Percentiles rank a stretch among this genome's conserved stretches.
Evolutionary conservation across 208 protist genomes (phyloP).

Genomic region (Crithidia expoeki): DNA sequence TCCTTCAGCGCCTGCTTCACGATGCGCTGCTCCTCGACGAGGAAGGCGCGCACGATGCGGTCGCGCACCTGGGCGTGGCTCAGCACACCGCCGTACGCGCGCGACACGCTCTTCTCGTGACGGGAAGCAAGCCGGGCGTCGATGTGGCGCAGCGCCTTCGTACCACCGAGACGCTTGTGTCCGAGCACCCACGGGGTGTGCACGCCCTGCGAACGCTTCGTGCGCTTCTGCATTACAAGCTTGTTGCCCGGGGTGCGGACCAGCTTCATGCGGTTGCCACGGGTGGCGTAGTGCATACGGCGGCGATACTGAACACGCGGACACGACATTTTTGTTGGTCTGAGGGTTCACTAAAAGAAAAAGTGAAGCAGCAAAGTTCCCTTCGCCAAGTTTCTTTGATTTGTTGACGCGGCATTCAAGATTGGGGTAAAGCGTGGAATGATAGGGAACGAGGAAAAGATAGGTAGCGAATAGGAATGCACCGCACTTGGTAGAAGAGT

Average conservation of each 20-base stretch:
- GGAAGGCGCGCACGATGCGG: conserved; percentile 98
- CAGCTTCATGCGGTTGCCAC: conserved; percentile 83
- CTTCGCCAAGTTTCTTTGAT: conserved; percentile 6
- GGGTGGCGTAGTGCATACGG: conserved; percentile 81
- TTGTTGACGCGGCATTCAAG: no score
- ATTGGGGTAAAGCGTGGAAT: no score
- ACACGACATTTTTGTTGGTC: conserved; percentile 46
- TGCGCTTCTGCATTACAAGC: conserved; percentile 94
- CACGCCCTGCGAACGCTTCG: conserved; percentile 94
- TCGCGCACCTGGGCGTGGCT: conserved; percentile 95
- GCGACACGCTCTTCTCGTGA: conserved; percentile 95
- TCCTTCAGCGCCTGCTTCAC: conserved; percentile 93
- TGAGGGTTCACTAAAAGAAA: neutral
- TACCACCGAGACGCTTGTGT: conserved; percentile 91
- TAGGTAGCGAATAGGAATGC: neutral
- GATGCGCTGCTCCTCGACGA: conserved; percentile 99
- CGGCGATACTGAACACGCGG: conserved; percentile 79
- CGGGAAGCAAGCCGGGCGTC: conserved; percentile 85
- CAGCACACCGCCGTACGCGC: conserved; percentile 97
- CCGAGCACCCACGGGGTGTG: conserved; percentile 94
- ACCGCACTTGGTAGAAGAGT: no score
- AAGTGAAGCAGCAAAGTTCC: conserved; percentile 10
- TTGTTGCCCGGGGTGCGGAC: conserved; percentile 91
- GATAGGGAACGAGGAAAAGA: no score
- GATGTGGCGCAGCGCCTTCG: conserved; percentile 90